Base-by-base conservation (phyloP, 352 stramenopile species). In the Blastocystis sp. region DNA sequence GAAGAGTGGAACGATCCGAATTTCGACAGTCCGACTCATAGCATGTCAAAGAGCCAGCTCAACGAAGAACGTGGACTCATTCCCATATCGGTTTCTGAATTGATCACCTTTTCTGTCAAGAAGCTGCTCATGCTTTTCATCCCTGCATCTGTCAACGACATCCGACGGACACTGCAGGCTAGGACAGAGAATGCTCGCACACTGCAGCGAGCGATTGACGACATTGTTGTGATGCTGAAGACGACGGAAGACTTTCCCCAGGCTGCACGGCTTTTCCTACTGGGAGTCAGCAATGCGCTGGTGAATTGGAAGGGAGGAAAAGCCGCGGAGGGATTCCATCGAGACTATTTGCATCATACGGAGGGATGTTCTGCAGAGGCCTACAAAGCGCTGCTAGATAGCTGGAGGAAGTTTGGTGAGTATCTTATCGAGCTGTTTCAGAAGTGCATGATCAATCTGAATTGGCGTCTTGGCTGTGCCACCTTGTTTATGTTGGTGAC, bases 231-330 rank as follows among this genome's bases (percentile, higher is more conserved):
- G 62, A 50, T 77, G 47, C 50, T 88, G 50, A 50, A 88, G 47
- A 75, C 41, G 26, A 79, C 76, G 23, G 77, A 88, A 3, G 56
- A 88, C 47, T 88, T 88, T 61, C 77, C 77, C 0, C 77, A 88
- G 47, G 77, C 77, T 20, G 77, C 47, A 13, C 54, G 77, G 26
- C 66, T 88, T 5, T 77, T 79, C 43, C 34, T 88, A 39, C 47
- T 88, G 56, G 77, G 77, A 11, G 29, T 88, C 29, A 23, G 23
- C 1, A 15, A 79, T 29, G 55, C 53, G 43, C 66, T 88, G 66
- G 47, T 56, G 34, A 55, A 69, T 23, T 76, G 55, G 41, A 73
- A 77, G 34, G 20, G 39, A 9, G 29, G 23, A 18, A 13, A 34
- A 6, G 39, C 47, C 15, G 59, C 56, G 54, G 77, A 88, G 29